These are phyloP conservation scores for Aspergillus sp. DNA, from an alignment of 2,329 filamentous ascomycete species.

Conservation along the genomic window DNA sequence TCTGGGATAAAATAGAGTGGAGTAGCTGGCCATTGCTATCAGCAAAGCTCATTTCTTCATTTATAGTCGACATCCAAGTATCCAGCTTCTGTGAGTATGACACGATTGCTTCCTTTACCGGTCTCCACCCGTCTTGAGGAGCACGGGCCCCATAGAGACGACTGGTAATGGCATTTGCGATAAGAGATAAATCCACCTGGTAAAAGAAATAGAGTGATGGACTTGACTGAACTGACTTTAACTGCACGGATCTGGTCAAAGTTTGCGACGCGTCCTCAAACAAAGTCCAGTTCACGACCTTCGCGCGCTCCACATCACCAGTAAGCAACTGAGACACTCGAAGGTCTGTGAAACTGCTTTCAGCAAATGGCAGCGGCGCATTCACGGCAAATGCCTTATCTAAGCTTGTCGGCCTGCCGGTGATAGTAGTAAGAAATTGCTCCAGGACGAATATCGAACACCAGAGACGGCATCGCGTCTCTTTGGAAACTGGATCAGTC, in stretches of 20 bases:
- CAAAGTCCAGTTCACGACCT: not conserved
- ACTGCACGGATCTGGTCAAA: not conserved
- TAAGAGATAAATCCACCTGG: not conserved
- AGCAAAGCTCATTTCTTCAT: not conserved
- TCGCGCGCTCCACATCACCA: not conserved
- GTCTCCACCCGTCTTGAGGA: not conserved
- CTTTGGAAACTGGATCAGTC: conserved; percentile 29
- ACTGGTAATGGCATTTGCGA: not conserved
- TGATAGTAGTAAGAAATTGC: conserved; percentile 31
- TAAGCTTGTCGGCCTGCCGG: conserved; percentile 23
- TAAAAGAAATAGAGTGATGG: not conserved
- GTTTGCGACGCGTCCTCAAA: not conserved
- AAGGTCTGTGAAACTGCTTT: not conserved
- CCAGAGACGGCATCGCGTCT: conserved; percentile 34
- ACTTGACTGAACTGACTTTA: not conserved
- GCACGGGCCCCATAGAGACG: not conserved
- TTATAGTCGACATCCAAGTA: not conserved
- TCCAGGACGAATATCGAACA: conserved; percentile 34
- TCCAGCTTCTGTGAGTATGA: not conserved
- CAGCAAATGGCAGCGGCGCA: not conserved
- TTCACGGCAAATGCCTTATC: conserved; percentile 3
- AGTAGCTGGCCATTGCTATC: not conserved
- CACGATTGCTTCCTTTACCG: not conserved
- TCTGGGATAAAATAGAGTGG: not conserved
- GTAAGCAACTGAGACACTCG: conserved; percentile 7